These are phyloP conservation scores for Thalia dealbata DNA, from an alignment of 176 grass and related monocot genomes.

Conservation along the genomic window DNA sequence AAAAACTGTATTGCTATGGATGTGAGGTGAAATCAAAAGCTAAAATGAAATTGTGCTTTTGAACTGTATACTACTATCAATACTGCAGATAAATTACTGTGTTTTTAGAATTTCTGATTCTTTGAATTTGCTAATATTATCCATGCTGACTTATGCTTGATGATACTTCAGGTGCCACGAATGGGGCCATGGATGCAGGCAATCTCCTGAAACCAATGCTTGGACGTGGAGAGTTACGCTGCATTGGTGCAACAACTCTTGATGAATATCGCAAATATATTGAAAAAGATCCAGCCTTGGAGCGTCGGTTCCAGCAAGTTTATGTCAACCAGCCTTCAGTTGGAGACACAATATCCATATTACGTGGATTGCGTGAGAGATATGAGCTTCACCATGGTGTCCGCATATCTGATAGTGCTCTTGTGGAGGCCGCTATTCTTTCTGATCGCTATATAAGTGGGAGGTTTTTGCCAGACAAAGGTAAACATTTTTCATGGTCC, in stretches of 20 bases:
- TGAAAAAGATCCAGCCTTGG: conserved; percentile 96
- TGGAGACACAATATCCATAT: conserved; percentile 96
- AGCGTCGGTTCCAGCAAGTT: conserved; percentile 97
- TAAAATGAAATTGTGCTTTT: background rate
- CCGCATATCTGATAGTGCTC: conserved; percentile 84
- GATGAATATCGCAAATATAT: conserved; percentile 99
- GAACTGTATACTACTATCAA: background rate
- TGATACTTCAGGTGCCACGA: conserved; percentile 63
- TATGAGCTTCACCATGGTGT: conserved; percentile 98
- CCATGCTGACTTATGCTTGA: background rate
- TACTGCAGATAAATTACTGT: no score
- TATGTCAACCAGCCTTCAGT: conserved; percentile 92
- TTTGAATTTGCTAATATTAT: background rate
- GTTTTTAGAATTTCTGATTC: background rate
- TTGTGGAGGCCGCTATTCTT: conserved; percentile 76
- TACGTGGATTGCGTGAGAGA: conserved; percentile 80
- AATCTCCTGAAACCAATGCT: conserved; percentile 98
- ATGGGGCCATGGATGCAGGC: conserved; percentile 96
- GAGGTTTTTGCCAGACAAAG: conserved; percentile 98
- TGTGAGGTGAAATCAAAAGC: background rate
- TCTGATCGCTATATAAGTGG: conserved; percentile 97
- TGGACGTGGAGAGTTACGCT: conserved; percentile 85
- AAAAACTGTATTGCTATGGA: background rate
- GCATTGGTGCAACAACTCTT: conserved; percentile 94
- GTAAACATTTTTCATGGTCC: conserved; percentile 13